Base-by-base conservation (phyloP, 768 basidiomycete species). In the Leccinum olivaceopallidum region DNA sequence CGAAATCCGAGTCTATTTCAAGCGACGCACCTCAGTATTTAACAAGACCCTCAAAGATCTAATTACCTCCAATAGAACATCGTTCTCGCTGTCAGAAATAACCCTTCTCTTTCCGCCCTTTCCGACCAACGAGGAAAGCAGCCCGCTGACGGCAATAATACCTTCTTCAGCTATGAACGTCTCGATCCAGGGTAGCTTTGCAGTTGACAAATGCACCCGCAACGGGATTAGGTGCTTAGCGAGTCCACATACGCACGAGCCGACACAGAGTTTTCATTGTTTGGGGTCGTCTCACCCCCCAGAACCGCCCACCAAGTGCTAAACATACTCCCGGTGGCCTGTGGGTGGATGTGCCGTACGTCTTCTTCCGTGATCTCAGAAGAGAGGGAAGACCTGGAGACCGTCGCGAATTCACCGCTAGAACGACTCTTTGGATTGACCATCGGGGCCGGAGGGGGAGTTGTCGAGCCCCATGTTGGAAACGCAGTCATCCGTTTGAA, bases 151-250 rank as follows among this genome's bases (percentile, higher is more conserved):
- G 3, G 76, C 80, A 55, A 85, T 83, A 58, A 95, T 74, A 0
- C 95, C 95, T 36, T 83, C 79, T 63, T 85, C 84, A 0, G 72
- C 67, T 2, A 79, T 77, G 69, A 97, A 96, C 37, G 87, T 85
- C 64, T 87, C 80, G 54, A 94, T 86, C 85, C 93, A 95, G 3
- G 79, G 74, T 13, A 95, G 61, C 60, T 86, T 87, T 0, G 89
- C 91, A 0, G 94, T 95, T 3, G 94, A 92, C 1, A 97, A 77
- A 67, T 93, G 90, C 0, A 95, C 90, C 3, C 94, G 86, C 18
- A 98, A 78, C 1, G 88, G 85, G 48, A 94, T 89, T 2, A 97
- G 77, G 66, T 91, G 86, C 68, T 91, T 94, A 55, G 83, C 79
- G 28, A 94, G 79, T 86, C 81, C 42, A 87, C 84, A 73, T 89